phyloP scores from a whole-genome alignment of 129 eudicot species.

The Heracleum sosnowskyi region DNA sequence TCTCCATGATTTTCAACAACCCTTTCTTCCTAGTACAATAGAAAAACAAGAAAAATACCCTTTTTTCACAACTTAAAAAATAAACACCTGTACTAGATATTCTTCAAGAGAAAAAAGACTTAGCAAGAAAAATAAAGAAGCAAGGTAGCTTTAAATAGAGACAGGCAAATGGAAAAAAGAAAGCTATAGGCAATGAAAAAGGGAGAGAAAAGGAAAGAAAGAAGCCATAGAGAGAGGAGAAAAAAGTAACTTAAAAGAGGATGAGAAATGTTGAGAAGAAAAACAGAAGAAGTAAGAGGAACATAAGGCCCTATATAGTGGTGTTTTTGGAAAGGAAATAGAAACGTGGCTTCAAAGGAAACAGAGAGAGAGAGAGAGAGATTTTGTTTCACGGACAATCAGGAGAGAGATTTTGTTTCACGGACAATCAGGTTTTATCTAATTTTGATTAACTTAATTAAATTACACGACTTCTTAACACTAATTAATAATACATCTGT shows the following conservation, averaged over 20 bases:
- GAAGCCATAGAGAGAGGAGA: constrained; percentile 27
- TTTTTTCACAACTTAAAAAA: no score
- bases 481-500: constrained; percentile 29
- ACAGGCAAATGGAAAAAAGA: constrained; percentile 14
- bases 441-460: constrained; percentile 5
- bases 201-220: constrained; percentile 21
- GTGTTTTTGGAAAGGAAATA: constrained; percentile 23
- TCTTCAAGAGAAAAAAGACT: constrained; percentile 6
- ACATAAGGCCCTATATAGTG: constrained; percentile 47
- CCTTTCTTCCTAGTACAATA: not conserved
- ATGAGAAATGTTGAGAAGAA: constrained; percentile 29
- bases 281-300: constrained; percentile 35
- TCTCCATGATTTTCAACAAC: constrained; percentile 40
- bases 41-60: not conserved
- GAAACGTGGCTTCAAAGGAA: constrained; percentile 78
- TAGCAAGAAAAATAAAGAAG: not conserved
- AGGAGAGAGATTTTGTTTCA: not conserved
- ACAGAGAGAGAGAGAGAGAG: constrained; percentile 7
- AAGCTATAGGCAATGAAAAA: constrained; percentile 31
- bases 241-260: constrained; percentile 27
- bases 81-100: not conserved
- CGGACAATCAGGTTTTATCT: not conserved
- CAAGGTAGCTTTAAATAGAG: not conserved
- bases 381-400: not conserved
- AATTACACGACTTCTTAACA: not conserved